Base-by-base conservation (phyloP, 192 early-diverging fungal species). In the Dissophora ornata region DNA sequence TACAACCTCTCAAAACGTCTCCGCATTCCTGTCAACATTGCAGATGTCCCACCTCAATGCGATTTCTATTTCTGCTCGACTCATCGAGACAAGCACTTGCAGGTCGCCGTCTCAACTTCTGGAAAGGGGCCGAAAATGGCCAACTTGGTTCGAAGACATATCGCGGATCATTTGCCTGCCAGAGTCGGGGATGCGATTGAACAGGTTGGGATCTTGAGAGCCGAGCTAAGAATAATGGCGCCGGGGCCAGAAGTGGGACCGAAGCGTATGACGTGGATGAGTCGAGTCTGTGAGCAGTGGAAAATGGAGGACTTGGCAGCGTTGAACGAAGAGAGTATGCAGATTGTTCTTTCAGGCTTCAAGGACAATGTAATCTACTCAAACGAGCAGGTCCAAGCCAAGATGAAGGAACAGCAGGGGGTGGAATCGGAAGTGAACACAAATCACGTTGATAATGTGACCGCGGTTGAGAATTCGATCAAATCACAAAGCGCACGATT, bases 21-120 rank as follows among this genome's bases (percentile, higher is more conserved):
- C 30, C 83, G 91, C n/a, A 95, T 95, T 29, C 95, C 94, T 4
- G 94, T 96, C 25, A 96, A 98, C 67, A 94, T 93, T 21, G 95
- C 96, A 0, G 96, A 96, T 67, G 91, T 96, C 29, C 95, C 95
- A 21, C 89, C 90, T 11, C 69, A 93, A 61, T 98, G 95, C 70
- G 94, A 96, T 63, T 98, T 98, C 80, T 96, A 91, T 80, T 96
- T 98, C 80, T 93, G 95, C 82, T 92, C 92, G 30, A 90, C 90
- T 24, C 88, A 92, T 68, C 79, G 93, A 21, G 92, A 95, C 54
- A 88, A 90, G 56, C 90, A 91, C 36, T 82, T 96, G n/a, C 95
- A 97, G 69, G 88, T 98, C 59, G 94, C 91, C 4, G 92, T 98
- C 16, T 92, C 91, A 29, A 95, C 95, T 3, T 94, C 94, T 54